phyloP scores from a whole-genome alignment of 495 filamentous ascomycete genomes.

The Entonaema liquescens region DNA sequence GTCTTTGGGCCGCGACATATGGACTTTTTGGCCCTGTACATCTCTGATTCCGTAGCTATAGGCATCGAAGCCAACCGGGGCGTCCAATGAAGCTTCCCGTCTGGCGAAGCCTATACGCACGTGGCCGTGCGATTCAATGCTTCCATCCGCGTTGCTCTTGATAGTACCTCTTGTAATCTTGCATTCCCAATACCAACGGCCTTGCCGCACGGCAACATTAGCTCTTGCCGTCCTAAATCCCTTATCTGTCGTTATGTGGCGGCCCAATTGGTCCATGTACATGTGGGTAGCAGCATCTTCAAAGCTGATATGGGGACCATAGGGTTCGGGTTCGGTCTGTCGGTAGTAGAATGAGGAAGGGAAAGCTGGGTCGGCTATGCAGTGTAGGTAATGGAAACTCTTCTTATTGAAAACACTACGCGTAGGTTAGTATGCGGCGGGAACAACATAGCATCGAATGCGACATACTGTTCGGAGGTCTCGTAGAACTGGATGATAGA shows the following conservation, averaged over 20 bases:
- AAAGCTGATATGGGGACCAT: slow-evolving; percentile 82
- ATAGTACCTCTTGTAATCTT: slow-evolving; percentile 74
- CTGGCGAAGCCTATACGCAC: slow-evolving; percentile 91
- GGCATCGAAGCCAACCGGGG: slow-evolving; percentile 93
- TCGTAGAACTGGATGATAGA: slow-evolving; percentile 65
- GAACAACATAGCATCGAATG: slow-evolving; percentile 45
- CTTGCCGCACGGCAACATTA: slow-evolving; percentile 91
- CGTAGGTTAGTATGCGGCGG: slow-evolving; percentile 49
- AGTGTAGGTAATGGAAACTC: slow-evolving; percentile 88
- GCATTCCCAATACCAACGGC: slow-evolving; percentile 93
- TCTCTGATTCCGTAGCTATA: slow-evolving; percentile 97
- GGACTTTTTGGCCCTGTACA: slow-evolving; percentile 86
- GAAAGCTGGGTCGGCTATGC: slow-evolving; percentile 87
- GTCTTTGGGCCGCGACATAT: slow-evolving; percentile 89
- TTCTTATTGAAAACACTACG: slow-evolving; percentile 88
- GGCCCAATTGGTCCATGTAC: slow-evolving; percentile 68
- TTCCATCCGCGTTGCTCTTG: slow-evolving; percentile 52
- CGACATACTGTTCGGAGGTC: slow-evolving; percentile 70
- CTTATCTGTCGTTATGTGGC: slow-evolving; percentile 76
- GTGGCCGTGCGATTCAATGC: slow-evolving; percentile 67
- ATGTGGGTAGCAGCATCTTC: slow-evolving; percentile 88
- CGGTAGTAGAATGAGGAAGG: slow-evolving; percentile 89
- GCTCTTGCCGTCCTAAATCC: slow-evolving; percentile 85
- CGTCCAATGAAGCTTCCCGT: slow-evolving; percentile 88
- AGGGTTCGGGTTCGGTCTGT: slow-evolving; percentile 84